Base-by-base conservation (phyloP, 495 filamentous ascomycete genomes). In the Trypethelium eluteriae region DNA sequence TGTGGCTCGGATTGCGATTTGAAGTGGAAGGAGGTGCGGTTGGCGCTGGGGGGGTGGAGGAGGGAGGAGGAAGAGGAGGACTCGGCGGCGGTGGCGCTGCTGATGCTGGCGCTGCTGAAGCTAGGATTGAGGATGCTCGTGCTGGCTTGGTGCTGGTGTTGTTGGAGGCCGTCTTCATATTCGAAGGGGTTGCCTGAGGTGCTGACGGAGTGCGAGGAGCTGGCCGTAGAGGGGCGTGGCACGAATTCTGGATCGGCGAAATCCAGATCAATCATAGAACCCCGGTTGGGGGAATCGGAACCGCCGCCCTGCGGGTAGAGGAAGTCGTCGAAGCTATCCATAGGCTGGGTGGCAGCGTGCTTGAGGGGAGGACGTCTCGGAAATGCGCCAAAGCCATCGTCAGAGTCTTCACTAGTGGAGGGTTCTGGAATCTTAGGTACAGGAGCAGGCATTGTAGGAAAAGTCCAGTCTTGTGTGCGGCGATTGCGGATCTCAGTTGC, bases 391-490 rank as follows among this genome's bases (percentile, higher is more conserved):
- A 77, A 38, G 62, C 70, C 36, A 71, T 64, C 63, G 56, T 69
- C 12, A 73, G 67, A 47, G 68, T 67, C 11, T 62, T 61, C n/a
- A 64, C 69, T 11, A 71, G 65, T 11, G 69, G 70, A 47, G 74
- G 69, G 47, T 53, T 67, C 57, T 25, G 69, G 73, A 6, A 70
- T 66, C 25, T 34, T 38, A n/a, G n/a, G 62, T 53, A 49, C 36
- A 32, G 59, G 53, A 53, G 56, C 64, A 11, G 57, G 32, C 47
- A 80, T 79, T 35, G 81, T 76, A 2, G 85, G 84, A 72, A 86
- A 87, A 46, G 81, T 85, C 85, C 85, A 87, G 50, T 88, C 85
- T 56, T 83, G 80, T 0, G 84, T 84, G 7, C 81, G 76, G 34
- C 83, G 77, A 41, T 75, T 72, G 11, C 64, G 71, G 47, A 80